These are phyloP conservation scores for Arthrocladium fulminans DNA, from an alignment of 2,329 filamentous ascomycete species.

Conservation along the genomic window DNA sequence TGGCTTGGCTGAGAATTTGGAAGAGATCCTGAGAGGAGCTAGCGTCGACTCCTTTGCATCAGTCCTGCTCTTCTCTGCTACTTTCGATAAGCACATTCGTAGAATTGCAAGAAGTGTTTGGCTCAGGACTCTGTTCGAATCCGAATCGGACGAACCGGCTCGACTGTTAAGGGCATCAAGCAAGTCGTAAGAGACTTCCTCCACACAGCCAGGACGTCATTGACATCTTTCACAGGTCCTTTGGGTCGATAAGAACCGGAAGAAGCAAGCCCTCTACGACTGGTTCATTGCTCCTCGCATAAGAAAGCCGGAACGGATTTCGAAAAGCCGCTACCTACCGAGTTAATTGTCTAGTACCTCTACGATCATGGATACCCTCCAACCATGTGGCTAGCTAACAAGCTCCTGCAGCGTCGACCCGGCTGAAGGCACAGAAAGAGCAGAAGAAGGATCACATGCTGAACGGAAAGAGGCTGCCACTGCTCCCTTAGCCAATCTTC, in stretches of 20 bases:
- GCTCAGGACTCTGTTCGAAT: conserved; percentile 66
- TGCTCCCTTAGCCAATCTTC: too few species aligned
- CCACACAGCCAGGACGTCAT: conserved; percentile 3
- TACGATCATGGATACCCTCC: too few species aligned
- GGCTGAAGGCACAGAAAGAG: too few species aligned
- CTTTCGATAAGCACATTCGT: conserved; percentile 74
- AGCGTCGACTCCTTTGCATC: conserved; percentile 64
- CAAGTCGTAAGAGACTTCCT: conserved; percentile 46
- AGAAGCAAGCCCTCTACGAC: conserved; percentile 63
- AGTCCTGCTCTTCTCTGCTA: conserved; percentile 85
- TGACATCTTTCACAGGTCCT: conserved; percentile 44
- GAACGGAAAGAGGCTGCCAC: too few species aligned
- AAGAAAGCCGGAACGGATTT: too few species aligned
- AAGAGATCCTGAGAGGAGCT: conserved; percentile 67
- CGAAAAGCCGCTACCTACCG: too few species aligned
- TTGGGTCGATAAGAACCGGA: conserved; percentile 55
- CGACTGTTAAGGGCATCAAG: conserved; percentile 70
- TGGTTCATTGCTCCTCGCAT: conserved; percentile 60
- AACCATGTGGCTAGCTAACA: too few species aligned
- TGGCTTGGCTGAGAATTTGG: conserved; percentile 71
- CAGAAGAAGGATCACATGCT: too few species aligned
- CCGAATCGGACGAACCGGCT: conserved; percentile 78
- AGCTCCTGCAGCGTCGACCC: too few species aligned
- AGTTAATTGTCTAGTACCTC: too few species aligned
- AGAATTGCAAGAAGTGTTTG: conserved; percentile 70